Evolutionary conservation across 805 yeast species (phyloP), one percentile per base, ranked within the genome.

Genomic region (Sungouiozyma ichnusensis): DNA sequence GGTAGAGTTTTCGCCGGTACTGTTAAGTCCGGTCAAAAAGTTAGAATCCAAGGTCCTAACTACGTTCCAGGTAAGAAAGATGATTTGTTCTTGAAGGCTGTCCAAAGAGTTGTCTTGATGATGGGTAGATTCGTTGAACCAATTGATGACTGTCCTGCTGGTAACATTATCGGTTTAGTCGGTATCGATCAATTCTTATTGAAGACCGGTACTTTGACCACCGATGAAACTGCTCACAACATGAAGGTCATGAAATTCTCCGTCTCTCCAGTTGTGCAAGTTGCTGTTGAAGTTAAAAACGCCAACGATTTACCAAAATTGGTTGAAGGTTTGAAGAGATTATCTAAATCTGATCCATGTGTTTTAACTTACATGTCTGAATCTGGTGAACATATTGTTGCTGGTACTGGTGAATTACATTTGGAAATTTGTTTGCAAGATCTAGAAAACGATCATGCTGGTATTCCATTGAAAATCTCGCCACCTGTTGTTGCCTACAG

Each of bases 1-100:
- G 98, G 98, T 74, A 92, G 98, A 81, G 97, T 90, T 69, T 90
- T 90, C 78, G 85, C 97, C 62, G 98, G 98, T 87, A 90, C 97
- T 65, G 97, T 92, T 66, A 85, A 74, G 71, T 85, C 96, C 63
- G 98, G 98, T 75, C 86, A 82, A 81, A 90, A 90, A 85, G 95
- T 90, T 67, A 85, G 98, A 79, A 90, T 90, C 67, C 98, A 90
- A 79, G 98, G 98, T 76, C 97, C 97, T 71, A 90, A 90, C 95
- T 90, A 87, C 76, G 79, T 79, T 63, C 96, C 95, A 71, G 98
- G 98, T 72, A 85, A 81, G 80, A 90, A 92, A 82, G 95, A 86
- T 47, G 98, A 90, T 67, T 77, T 90, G 64, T 92, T 90, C 87
- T 56, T 90, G 68, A 90, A 90, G 83, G 84, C 96, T 62, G 76